Conservation (phyloP, 2,329 filamentous ascomycete genomes). For the Metarhizium humberi region DNA sequence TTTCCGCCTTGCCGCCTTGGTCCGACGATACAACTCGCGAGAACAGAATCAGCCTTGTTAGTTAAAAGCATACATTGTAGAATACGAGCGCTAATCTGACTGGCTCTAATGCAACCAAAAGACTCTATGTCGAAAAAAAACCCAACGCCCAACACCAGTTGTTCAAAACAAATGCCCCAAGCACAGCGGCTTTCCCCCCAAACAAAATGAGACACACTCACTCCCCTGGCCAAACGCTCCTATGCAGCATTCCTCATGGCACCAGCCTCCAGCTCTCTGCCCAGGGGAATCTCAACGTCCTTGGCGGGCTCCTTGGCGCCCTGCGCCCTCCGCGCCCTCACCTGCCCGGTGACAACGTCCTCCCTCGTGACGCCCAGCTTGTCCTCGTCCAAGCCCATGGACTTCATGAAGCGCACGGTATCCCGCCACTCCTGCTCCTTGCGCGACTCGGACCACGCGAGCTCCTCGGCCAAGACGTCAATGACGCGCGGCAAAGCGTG, state of each 20-base stretch:
- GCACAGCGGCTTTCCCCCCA: too few species aligned
- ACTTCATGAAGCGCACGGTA: constrained; percentile 32
- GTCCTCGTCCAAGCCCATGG: constrained; percentile 32
- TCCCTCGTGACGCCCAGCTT: constrained; percentile 12
- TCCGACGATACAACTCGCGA: too few species aligned
- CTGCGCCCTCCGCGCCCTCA: background rate
- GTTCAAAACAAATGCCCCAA: too few species aligned
- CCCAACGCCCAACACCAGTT: too few species aligned
- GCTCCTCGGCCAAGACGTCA: constrained; percentile 62
- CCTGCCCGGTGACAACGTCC: constrained; percentile 9
- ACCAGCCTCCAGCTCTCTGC: background rate
- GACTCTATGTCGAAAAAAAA: too few species aligned
- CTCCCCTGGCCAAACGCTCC: too few species aligned
- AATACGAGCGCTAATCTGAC: too few species aligned
- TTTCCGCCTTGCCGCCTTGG: too few species aligned
- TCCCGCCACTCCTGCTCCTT: constrained; percentile 50
- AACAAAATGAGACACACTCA: too few species aligned
- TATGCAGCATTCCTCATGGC: constrained; percentile 2
- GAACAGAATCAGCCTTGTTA: too few species aligned
- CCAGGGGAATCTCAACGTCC: background rate
- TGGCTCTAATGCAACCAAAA: too few species aligned
- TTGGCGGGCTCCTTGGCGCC: background rate
- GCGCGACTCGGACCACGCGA: constrained; percentile 52
- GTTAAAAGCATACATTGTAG: too few species aligned
- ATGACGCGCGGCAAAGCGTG: constrained; percentile 61